A percentile compares a stretch with the other conserved stretches of the same genome.
Evolutionary conservation across 805 yeast genomes (phyloP).

Genomic region (Myxozyma sirexii): DNA sequence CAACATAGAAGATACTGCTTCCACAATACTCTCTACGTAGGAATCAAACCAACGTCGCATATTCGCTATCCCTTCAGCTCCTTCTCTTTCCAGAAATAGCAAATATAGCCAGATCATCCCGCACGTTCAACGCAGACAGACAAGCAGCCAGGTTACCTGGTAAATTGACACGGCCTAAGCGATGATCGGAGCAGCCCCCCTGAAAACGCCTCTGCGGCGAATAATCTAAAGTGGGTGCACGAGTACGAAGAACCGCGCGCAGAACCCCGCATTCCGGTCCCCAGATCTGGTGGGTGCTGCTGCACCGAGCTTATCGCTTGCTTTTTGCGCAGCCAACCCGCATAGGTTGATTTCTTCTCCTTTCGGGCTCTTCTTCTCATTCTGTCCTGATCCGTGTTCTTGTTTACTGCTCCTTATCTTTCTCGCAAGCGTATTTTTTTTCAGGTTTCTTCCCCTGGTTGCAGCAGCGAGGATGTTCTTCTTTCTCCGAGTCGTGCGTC

Average conservation of each 20-base stretch:
- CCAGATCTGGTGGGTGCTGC: background rate
- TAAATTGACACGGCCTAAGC: too few species aligned
- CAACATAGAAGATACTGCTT: too few species aligned
- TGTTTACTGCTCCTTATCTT: background rate
- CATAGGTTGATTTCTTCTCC: background rate
- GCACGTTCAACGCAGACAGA: too few species aligned
- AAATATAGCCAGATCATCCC: too few species aligned
- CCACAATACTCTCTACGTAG: too few species aligned
- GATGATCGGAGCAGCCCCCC: slow-evolving; percentile 8
- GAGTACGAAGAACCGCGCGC: background rate
- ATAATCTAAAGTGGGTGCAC: background rate
- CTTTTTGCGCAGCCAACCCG: background rate
- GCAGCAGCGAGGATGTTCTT: slow-evolving; percentile 1
- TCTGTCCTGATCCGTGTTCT: too few species aligned
- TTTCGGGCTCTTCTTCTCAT: background rate
- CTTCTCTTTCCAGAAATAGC: too few species aligned
- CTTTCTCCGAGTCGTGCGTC: slow-evolving; percentile 10
- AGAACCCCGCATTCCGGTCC: background rate
- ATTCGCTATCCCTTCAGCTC: too few species aligned
- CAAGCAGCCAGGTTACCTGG: too few species aligned
- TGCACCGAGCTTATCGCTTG: slow-evolving; percentile 1
- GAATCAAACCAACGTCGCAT: too few species aligned
- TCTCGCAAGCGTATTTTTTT: too few species aligned
- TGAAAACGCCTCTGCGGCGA: slow-evolving; percentile 9
- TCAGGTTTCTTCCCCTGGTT: too few species aligned